Evolutionary conservation across 1,284 basidiomycete species (phyloP), one percentile per base, ranked within the genome.

Genomic region (Microbotryum saponariae): DNA sequence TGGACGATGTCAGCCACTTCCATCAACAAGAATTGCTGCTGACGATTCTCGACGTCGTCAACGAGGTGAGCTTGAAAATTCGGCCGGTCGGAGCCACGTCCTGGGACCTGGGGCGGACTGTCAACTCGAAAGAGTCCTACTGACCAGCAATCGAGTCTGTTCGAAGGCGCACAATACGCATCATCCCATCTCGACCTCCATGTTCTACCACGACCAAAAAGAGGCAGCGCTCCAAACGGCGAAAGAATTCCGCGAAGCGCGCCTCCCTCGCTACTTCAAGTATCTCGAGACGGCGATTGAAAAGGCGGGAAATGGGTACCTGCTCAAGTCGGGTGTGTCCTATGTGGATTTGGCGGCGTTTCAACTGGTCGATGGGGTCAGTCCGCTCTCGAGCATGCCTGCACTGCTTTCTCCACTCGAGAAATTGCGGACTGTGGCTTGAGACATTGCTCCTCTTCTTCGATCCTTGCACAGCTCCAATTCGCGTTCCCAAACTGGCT

Each of bases 191-290:
- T 73, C 75, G 12, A 50, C 56, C 6, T 63, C 59, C 21, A 63
- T 73, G 23, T 79, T 78, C 72, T 80, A 82, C 75, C 80, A 82
- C 62, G 78, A 82, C n/a, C 81, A 82, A 72, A 78, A 77, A 62
- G 65, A 68, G 1, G 77, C 76, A 54, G 70, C 77, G 2, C 54
- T 65, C 31, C 67, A 71, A 10, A 70, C 73, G 6, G 76, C 80
- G 12, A 71, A 73, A 49, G 74, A 76, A 47, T 78, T 81, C 70
- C 75, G 80, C 25, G 61, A 70, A 49, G 66, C 66, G 6, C 78
- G 82, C 44, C 67, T 82, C 27, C 81, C 81, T 52, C 81, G 80
- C 67, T 82, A 79, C 73, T 70, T 82, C 58, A 62, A 62, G 51
- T 73, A 62, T 46, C 80, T 80, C 62, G 72, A 79, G 60, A 64